These are phyloP conservation scores for Oryza brachyantha DNA, from an alignment of 176 grass and related monocot genomes.

Conservation along the genomic window DNA sequence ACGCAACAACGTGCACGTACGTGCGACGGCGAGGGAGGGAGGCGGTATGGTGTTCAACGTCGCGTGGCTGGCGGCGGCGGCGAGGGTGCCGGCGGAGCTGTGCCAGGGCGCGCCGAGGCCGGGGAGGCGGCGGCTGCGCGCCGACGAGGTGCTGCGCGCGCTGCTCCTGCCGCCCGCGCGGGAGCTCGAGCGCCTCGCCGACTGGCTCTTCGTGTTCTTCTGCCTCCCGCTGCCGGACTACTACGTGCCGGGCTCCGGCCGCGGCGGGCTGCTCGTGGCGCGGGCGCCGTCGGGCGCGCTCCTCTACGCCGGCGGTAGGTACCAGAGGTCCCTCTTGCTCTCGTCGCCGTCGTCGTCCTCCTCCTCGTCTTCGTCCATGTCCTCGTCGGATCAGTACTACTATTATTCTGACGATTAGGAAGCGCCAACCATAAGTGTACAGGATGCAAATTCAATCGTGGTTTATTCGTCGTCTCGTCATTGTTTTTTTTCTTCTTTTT, in stretches of 20 bases:
- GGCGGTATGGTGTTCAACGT: slow-evolving; percentile 48
- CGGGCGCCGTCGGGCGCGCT: slow-evolving; percentile 11
- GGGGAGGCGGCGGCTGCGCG: slow-evolving; percentile 33
- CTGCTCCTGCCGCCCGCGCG: slow-evolving; percentile 32
- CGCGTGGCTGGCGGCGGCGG: slow-evolving; percentile 31
- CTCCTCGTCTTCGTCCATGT: not conserved
- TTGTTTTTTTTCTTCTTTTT: not conserved
- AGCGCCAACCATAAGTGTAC: not conserved
- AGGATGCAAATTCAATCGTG: not conserved
- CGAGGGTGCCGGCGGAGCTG: slow-evolving; percentile 39
- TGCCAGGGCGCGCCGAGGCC: slow-evolving; percentile 31
- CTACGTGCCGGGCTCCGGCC: slow-evolving; percentile 16
- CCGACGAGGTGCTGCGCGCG: slow-evolving; percentile 54
- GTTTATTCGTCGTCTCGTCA: not conserved
- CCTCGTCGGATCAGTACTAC: not conserved
- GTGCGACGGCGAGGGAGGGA: no score
- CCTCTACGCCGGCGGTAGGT: slow-evolving; percentile 16
- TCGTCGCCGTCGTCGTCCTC: not conserved
- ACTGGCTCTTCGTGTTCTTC: slow-evolving; percentile 45
- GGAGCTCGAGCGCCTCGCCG: slow-evolving; percentile 37
- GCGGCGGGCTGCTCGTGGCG: slow-evolving; percentile 14
- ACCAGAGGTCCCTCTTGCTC: slow-evolving; percentile 32
- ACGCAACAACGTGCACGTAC: not conserved
- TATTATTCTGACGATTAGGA: slow-evolving; percentile 25
- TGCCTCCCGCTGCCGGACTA: slow-evolving; percentile 51